A percentile compares a stretch with the other conserved stretches of the same genome.
Evolutionary conservation across 768 basidiomycete species (phyloP).

Genomic region (Rhodosporidiobolus sp.): DNA sequence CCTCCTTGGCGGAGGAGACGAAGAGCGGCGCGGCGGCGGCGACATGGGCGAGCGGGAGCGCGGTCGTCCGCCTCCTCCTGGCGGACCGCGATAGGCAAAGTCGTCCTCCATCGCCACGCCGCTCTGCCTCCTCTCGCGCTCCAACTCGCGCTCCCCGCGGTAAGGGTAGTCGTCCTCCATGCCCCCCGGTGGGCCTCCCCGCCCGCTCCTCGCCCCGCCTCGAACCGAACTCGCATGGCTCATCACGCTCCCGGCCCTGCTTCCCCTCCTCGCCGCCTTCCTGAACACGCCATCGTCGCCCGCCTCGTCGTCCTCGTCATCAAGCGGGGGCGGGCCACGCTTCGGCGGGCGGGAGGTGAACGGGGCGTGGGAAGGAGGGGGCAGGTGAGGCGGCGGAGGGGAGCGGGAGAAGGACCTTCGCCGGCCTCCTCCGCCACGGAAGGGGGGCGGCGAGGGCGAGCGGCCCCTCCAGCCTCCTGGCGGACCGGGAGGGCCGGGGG

Average conservation of each 20-base stretch:
- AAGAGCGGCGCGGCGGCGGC: not conserved
- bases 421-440: not conserved
- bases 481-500: too few species aligned
- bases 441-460: constrained; percentile 5
- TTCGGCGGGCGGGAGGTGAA: constrained; percentile 6
- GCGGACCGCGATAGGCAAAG: not conserved
- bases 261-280: too few species aligned
- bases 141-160: too few species aligned
- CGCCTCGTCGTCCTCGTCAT: not conserved
- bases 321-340: not conserved
- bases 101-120: constrained; percentile 15
- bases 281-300: too few species aligned
- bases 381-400: not conserved
- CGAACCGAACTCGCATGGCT: too few species aligned
- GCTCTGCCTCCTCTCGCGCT: too few species aligned
- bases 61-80: not conserved
- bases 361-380: constrained; percentile 17
- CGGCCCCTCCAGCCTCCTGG: too few species aligned
- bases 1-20: not conserved
- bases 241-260: too few species aligned
- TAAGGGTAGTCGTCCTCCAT: too few species aligned
- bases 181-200: too few species aligned
- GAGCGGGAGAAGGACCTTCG: not conserved
- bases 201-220: too few species aligned
- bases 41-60: not conserved